A percentile compares a stretch with the other conserved stretches of the same genome.
phyloP scores from a whole-genome alignment of 2,329 filamentous ascomycete genomes.

The Aspergillus viridinutans region DNA sequence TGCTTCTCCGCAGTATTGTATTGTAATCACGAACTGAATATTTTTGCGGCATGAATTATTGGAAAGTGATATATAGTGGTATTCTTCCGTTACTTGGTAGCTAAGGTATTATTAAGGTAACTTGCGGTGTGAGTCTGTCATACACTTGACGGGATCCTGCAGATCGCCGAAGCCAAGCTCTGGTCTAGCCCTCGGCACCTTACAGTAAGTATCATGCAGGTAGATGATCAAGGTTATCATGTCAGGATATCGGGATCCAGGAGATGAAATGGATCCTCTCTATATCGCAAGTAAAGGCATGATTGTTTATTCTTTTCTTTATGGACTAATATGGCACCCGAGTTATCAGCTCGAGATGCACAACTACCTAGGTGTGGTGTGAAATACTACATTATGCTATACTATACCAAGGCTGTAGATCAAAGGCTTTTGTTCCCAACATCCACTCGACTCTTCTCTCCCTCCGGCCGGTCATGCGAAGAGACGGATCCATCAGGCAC shows the following conservation, averaged over 20 bases:
- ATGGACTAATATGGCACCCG: background rate
- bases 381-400: background rate
- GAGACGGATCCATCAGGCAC: constrained; percentile 6
- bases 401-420: background rate
- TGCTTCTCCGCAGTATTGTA: background rate
- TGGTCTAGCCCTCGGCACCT: no score
- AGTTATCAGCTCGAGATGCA: background rate
- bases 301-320: background rate
- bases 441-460: background rate
- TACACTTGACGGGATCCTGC: no score
- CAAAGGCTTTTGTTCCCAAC: background rate
- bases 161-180: no score
- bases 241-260: no score
- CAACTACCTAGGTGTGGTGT: background rate
- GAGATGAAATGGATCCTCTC: background rate
- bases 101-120: background rate
- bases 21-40: background rate
- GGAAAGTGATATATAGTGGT: background rate
- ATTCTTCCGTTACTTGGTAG: background rate
- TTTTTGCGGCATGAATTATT: background rate
- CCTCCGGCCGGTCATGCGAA: background rate
- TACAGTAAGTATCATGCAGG: no score
- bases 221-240: no score
- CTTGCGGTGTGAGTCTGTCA: no score
- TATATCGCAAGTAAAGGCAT: background rate